phyloP scores from a whole-genome alignment of 345 rosid species.

The Citrus sinensis region DVS_A1.0 CM039167.1:14835001-14835500 shows the following conservation, averaged over 20 bases:
- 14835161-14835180: background rate
- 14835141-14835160: background rate
- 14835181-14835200: background rate
- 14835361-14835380: background rate
- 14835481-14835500: background rate
- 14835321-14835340: background rate
- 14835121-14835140: background rate
- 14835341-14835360: background rate
- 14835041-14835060: background rate
- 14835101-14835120: background rate
- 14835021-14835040: background rate
- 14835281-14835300: background rate
- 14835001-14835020: background rate
- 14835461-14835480: background rate
- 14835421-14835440: background rate
- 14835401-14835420: background rate
- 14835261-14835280: background rate
- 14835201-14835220: background rate
- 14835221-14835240: background rate
- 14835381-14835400: background rate
- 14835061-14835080: background rate
- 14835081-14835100: background rate
- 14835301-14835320: background rate
- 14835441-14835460: background rate
- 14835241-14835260: background rate